These are phyloP conservation scores for Planoprotostelium fungivorum DNA, from an alignment of 78 protist species.

Conservation along the genomic window DNA sequence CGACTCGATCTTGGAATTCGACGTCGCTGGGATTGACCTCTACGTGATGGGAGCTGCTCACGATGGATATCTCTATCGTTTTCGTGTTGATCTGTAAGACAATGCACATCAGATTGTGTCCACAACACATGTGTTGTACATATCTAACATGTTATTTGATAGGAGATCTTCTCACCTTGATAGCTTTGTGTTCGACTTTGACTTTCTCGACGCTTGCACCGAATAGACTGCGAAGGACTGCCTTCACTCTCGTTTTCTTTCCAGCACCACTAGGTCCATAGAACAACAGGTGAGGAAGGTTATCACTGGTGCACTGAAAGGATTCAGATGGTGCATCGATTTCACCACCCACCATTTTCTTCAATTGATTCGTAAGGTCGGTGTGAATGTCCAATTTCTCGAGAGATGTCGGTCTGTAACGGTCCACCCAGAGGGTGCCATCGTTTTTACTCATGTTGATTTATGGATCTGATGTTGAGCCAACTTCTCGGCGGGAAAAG, in stretches of 20 bases:
- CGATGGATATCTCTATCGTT: constrained; percentile 68
- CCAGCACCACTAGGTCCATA: constrained; percentile 99
- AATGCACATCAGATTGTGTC: neutral
- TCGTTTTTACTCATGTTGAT: neutral
- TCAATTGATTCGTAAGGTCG: constrained; percentile 48
- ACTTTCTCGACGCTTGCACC: constrained; percentile 80
- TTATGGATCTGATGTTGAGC: no score
- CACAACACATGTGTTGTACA: no score
- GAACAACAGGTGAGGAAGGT: constrained; percentile 95
- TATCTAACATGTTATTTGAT: no score
- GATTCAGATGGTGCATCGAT: neutral
- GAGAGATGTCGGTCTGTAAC: constrained; percentile 89
- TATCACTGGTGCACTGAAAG: constrained; percentile 40
- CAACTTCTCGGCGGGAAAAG: no score
- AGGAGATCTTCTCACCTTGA: constrained; percentile 25
- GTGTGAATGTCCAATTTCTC: constrained; percentile 66
- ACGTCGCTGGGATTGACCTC: constrained; percentile 96
- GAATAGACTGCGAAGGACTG: constrained; percentile 83
- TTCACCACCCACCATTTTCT: constrained; percentile 48
- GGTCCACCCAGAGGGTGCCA: constrained; percentile 87
- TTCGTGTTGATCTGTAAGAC: neutral
- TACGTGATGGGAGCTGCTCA: constrained; percentile 81
- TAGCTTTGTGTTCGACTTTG: constrained; percentile 49
- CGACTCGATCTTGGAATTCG: constrained; percentile 85
- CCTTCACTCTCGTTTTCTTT: constrained; percentile 90